Conservation (phyloP, 2,329 filamentous ascomycete species). For the Corinectria fuckeliana region DNA sequence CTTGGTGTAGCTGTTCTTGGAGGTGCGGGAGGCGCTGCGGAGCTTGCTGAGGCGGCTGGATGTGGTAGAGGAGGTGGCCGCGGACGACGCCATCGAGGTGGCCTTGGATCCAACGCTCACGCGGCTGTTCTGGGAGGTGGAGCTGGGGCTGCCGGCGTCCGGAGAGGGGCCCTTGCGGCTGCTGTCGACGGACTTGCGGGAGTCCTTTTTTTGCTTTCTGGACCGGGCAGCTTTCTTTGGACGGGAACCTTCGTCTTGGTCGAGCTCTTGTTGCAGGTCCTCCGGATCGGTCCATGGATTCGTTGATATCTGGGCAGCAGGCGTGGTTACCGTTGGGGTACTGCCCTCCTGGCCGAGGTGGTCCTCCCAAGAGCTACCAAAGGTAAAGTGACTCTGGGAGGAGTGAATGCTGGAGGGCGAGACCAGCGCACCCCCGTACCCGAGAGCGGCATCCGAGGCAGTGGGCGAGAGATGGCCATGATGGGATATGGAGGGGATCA, state of each 20-base stretch:
- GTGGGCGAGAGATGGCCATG: constrained; percentile 29
- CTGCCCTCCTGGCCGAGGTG: constrained; percentile 28
- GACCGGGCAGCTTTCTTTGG: constrained; percentile 28
- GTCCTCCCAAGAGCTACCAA: constrained; percentile 32
- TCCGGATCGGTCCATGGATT: constrained; percentile 37
- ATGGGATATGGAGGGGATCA: constrained; percentile 26
- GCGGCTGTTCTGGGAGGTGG: constrained; percentile 33
- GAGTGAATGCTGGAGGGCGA: constrained; percentile 36
- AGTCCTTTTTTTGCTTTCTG: constrained; percentile 27
- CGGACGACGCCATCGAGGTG: constrained; percentile 29
- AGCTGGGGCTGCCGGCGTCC: constrained; percentile 34
- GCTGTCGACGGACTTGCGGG: constrained; percentile 26
- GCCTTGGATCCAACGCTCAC: constrained; percentile 34
- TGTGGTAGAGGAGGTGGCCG: constrained; percentile 27
- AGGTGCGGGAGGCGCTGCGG: constrained; percentile 38
- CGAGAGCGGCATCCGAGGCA: constrained; percentile 22
- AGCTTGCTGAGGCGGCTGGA: constrained; percentile 37
- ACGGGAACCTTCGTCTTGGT: constrained; percentile 14
- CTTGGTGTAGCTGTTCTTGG: constrained; percentile 35
- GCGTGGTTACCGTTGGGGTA: constrained; percentile 35
- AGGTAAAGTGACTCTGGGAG: constrained; percentile 24
- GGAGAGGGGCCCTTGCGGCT: constrained; percentile 19
- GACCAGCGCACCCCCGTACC: constrained; percentile 30
- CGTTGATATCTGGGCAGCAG: constrained; percentile 25
- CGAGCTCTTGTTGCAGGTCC: constrained; percentile 19